Percentiles rank a stretch among this genome's conserved stretches.
Conservation (phyloP, 257 asterid genomes). For the Voacanga thouarsii region DNA sequence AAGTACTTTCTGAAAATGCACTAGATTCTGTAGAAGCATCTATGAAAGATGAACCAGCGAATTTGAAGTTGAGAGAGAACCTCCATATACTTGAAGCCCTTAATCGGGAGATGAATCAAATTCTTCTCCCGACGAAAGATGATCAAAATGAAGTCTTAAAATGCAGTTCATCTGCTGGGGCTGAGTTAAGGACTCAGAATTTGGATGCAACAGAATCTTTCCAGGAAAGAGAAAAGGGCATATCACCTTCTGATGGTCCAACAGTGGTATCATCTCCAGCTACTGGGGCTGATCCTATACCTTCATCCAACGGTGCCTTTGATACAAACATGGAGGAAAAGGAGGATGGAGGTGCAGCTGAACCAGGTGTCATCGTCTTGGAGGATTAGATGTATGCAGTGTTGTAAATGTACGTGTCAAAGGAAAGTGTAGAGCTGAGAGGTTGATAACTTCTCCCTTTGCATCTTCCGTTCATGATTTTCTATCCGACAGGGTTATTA, state of each 20-base stretch:
- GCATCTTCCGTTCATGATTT: neutral
- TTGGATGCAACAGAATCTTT: constrained; percentile 13
- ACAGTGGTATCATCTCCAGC: neutral
- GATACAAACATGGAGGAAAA: constrained; percentile 22
- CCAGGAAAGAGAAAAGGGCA: constrained; percentile 4
- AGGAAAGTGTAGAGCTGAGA: neutral
- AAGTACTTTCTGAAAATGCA: constrained; percentile 41
- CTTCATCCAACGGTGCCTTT: constrained; percentile 12
- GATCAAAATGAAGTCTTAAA: constrained; percentile 23
- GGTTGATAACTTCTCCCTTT: neutral
- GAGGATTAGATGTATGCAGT: constrained; percentile 8
- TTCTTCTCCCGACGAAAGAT: constrained; percentile 42
- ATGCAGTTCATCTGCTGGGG: constrained; percentile 21
- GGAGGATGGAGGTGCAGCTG: constrained; percentile 2
- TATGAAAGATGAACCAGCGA: constrained; percentile 27
- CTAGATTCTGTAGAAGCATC: constrained; percentile 43
- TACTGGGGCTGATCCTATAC: neutral
- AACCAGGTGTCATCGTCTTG: constrained; percentile 12
- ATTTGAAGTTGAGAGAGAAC: constrained; percentile 41
- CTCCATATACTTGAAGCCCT: constrained; percentile 43
- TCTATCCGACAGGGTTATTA: neutral
- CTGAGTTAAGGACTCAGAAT: constrained; percentile 18
- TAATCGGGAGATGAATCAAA: constrained; percentile 39
- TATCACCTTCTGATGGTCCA: neutral
- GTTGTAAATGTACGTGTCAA: neutral